Evolutionary conservation across 495 filamentous ascomycete species (phyloP).

Genomic region (Aspergillus affinis): DNA sequence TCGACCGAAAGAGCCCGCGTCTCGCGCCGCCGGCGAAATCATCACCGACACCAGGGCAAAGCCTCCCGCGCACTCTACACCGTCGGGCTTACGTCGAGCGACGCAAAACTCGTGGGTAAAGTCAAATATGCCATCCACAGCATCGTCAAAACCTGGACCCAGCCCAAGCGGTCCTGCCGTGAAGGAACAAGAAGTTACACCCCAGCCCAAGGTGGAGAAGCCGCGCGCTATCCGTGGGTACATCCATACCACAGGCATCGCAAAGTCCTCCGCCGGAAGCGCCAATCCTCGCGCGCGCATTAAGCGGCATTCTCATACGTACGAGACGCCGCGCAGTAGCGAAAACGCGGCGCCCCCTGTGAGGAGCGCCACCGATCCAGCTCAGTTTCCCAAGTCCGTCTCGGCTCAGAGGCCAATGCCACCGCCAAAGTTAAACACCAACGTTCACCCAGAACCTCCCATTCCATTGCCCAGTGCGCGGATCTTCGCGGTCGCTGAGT

Average conservation of each 20-base stretch:
- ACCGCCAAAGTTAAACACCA: slow-evolving; percentile 3
- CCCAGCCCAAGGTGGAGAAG: slow-evolving; percentile 16
- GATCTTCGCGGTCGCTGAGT: slow-evolving; percentile 37
- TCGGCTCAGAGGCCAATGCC: background rate
- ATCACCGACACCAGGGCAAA: slow-evolving; percentile 34
- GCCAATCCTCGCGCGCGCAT: slow-evolving; percentile 24
- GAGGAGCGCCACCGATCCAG: slow-evolving; percentile 9
- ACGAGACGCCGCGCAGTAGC: slow-evolving; percentile 7
- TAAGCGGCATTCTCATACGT: slow-evolving; percentile 14
- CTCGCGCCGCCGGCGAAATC: slow-evolving; percentile 22
- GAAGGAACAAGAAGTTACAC: slow-evolving; percentile 13
- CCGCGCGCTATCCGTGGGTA: slow-evolving; percentile 38
- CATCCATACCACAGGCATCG: slow-evolving; percentile 41
- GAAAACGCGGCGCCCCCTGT: slow-evolving; percentile 4
- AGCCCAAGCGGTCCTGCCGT: slow-evolving; percentile 9
- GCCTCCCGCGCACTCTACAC: slow-evolving; percentile 31
- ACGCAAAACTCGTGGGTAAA: slow-evolving; percentile 26
- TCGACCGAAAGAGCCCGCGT: slow-evolving; percentile 7
- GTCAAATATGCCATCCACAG: slow-evolving; percentile 24
- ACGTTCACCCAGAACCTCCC: background rate
- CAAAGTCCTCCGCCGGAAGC: slow-evolving; percentile 33
- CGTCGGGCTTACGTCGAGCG: slow-evolving; percentile 32
- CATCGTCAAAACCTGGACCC: slow-evolving; percentile 21
- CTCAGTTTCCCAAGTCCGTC: background rate
- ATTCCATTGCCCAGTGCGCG: slow-evolving; percentile 6